A percentile compares a stretch with the other conserved stretches of the same genome.
These are phyloP conservation scores for Medicago lupulina DNA, from an alignment of 306 rosid species.

Conservation along the genomic window DNA sequence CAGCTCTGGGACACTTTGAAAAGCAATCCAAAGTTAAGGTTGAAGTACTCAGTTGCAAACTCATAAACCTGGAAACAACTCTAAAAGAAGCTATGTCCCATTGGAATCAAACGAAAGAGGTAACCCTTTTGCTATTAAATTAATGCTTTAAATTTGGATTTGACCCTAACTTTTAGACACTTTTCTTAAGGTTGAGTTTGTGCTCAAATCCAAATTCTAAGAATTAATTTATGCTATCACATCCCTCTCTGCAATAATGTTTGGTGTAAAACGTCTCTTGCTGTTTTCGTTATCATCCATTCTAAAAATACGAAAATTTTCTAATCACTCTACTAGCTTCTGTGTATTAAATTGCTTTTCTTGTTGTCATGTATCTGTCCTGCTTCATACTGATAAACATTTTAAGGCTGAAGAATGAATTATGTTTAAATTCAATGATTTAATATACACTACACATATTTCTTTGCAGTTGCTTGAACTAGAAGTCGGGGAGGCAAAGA, in stretches of 20 bases:
- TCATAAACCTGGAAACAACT: constrained; percentile 55
- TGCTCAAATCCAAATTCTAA: not conserved
- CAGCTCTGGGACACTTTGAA: constrained; percentile 63
- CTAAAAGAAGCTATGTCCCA: constrained; percentile 62
- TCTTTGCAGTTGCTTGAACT: constrained; percentile 66
- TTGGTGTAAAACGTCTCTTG: not conserved
- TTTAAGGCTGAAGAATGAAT: not conserved
- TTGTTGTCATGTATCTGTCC: constrained; percentile 31
- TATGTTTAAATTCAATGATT: constrained; percentile 22
- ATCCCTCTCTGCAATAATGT: not conserved
- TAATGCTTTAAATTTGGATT: not conserved
- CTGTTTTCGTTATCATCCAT: constrained; percentile 33
- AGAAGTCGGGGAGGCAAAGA: constrained; percentile 80
- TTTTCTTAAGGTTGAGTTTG: too few relatives aligned
- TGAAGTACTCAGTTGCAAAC: constrained; percentile 58
- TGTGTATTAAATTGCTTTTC: constrained; percentile 27
- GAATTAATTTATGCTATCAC: not conserved
- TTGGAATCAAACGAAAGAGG: constrained; percentile 73
- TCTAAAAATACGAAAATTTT: not conserved
- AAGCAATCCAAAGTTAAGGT: constrained; percentile 58
- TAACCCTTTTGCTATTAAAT: constrained; percentile 34
- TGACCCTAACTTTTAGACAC: not conserved
- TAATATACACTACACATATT: constrained; percentile 21
- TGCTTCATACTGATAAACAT: constrained; percentile 22
- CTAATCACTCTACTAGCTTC: constrained; percentile 12